Evolutionary conservation across 2,329 filamentous ascomycete genomes (phyloP).

Genomic region (Monosporascus sp.): DNA sequence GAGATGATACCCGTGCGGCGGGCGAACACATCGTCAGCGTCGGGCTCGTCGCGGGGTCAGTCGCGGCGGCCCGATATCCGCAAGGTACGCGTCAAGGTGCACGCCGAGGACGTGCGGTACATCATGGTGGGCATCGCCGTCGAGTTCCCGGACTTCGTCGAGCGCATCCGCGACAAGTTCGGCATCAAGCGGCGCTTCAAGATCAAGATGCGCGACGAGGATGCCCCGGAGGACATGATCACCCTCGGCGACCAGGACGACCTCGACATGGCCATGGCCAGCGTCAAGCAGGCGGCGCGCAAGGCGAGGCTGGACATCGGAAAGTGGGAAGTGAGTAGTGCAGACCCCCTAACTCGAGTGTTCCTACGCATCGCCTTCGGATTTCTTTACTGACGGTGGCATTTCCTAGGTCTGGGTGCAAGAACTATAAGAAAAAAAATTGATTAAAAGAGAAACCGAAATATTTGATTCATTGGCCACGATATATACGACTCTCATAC

Average conservation of each 20-base stretch:
- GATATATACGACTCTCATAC: slow-evolving; percentile 1
- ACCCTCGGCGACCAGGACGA: slow-evolving; percentile 97
- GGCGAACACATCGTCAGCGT: slow-evolving; percentile 41
- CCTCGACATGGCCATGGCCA: slow-evolving; percentile 77
- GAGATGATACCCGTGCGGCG: slow-evolving; percentile 66
- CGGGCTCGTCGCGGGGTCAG: slow-evolving; percentile 46
- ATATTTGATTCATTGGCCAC: not conserved
- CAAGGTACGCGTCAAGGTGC: slow-evolving; percentile 87
- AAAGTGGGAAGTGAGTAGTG: slow-evolving; percentile 81
- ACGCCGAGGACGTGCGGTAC: slow-evolving; percentile 86
- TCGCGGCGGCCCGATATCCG: slow-evolving; percentile 63
- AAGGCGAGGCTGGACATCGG: slow-evolving; percentile 76
- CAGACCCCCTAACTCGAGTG: not conserved
- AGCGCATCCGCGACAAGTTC: slow-evolving; percentile 83
- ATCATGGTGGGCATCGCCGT: slow-evolving; percentile 75
- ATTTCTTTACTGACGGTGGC: not conserved
- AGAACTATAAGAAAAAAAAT: not conserved
- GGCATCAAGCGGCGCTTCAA: slow-evolving; percentile 73
- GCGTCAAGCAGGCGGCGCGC: slow-evolving; percentile 62
- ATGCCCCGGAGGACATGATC: slow-evolving; percentile 78
- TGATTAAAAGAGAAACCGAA: not conserved
- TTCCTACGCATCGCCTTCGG: not conserved
- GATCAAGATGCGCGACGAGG: slow-evolving; percentile 84
- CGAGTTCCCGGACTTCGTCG: slow-evolving; percentile 72
- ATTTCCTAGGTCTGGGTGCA: not conserved